A percentile compares a stretch with the other conserved stretches of the same genome.
Conservation (phyloP, 805 yeast species). For the Wickerhamomyces xylosicus region DNA sequence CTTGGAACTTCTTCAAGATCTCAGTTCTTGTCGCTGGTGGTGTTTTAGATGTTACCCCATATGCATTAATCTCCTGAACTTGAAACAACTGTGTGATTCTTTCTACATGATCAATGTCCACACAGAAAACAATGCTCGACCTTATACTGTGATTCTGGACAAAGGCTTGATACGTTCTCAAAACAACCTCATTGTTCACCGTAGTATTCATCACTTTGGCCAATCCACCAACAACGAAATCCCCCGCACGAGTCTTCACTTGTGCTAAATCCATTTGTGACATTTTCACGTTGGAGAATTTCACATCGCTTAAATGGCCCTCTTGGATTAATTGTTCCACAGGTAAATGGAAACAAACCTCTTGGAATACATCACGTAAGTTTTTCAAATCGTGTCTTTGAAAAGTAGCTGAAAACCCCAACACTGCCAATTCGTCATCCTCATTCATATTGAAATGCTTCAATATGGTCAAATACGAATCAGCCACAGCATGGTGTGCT, state of each 20-base stretch:
- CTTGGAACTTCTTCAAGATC: slow-evolving; percentile 46
- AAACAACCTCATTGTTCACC: slow-evolving; percentile 44
- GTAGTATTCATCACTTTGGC: slow-evolving; percentile 45
- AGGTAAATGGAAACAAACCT: slow-evolving; percentile 61
- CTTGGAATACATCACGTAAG: slow-evolving; percentile 52
- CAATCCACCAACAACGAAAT: slow-evolving; percentile 42
- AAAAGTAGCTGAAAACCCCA: slow-evolving; percentile 88
- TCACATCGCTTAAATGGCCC: slow-evolving; percentile 61
- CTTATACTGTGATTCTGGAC: slow-evolving; percentile 29
- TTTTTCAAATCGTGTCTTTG: slow-evolving; percentile 63
- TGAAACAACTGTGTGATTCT: slow-evolving; percentile 43
- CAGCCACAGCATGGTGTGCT: slow-evolving; percentile 84
- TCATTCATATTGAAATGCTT: slow-evolving; percentile 34
- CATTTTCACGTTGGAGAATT: slow-evolving; percentile 43
- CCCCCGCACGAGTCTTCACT: slow-evolving; percentile 27
- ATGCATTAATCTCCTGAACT: slow-evolving; percentile 54
- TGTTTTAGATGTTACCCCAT: slow-evolving; percentile 62
- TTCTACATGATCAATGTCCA: slow-evolving; percentile 57
- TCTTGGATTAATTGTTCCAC: slow-evolving; percentile 56
- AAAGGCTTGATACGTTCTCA: slow-evolving; percentile 40
- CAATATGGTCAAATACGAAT: slow-evolving; percentile 49
- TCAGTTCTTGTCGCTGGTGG: slow-evolving; percentile 36
- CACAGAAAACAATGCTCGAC: slow-evolving; percentile 71
- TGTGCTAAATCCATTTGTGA: slow-evolving; percentile 33
- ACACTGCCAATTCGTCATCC: slow-evolving; percentile 34